phyloP scores from a whole-genome alignment of 345 rosid species.

The Syzygium aqueum region DNA sequence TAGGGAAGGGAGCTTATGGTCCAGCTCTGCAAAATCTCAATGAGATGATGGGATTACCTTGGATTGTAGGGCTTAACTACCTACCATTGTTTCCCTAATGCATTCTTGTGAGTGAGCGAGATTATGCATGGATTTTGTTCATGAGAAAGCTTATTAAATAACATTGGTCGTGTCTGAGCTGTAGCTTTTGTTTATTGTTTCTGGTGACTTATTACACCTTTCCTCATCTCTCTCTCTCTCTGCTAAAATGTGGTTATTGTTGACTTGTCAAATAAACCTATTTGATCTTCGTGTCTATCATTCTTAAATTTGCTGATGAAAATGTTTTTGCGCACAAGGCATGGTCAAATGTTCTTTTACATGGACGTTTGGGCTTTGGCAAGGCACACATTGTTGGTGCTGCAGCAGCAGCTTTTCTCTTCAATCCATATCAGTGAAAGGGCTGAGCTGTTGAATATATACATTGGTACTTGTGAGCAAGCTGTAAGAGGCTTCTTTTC shows the following conservation, averaged over 20 bases:
- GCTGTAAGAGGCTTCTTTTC: constrained; percentile 43
- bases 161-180: not conserved
- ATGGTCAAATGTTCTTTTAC: constrained; percentile 26
- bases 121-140: not conserved
- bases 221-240: no score
- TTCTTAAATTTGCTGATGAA: no score
- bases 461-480: constrained; percentile 90
- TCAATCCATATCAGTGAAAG: constrained; percentile 82
- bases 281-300: no score
- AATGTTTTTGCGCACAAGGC: no score
- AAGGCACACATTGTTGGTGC: constrained; percentile 92
- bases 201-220: no score
- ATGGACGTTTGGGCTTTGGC: constrained; percentile 96
- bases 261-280: no score
- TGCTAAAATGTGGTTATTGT: no score
- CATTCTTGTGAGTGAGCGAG: not conserved
- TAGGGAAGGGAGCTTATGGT: not conserved
- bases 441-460: constrained; percentile 82
- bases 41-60: not conserved
- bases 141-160: not conserved
- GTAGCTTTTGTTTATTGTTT: no score
- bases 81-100: not conserved
- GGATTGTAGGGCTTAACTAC: not conserved
- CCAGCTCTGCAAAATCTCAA: not conserved
- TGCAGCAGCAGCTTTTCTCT: constrained; percentile 78